These are phyloP conservation scores for Microbotryum scabiosae DNA, from an alignment of 1,284 basidiomycete species.

Conservation along the genomic window DNA sequence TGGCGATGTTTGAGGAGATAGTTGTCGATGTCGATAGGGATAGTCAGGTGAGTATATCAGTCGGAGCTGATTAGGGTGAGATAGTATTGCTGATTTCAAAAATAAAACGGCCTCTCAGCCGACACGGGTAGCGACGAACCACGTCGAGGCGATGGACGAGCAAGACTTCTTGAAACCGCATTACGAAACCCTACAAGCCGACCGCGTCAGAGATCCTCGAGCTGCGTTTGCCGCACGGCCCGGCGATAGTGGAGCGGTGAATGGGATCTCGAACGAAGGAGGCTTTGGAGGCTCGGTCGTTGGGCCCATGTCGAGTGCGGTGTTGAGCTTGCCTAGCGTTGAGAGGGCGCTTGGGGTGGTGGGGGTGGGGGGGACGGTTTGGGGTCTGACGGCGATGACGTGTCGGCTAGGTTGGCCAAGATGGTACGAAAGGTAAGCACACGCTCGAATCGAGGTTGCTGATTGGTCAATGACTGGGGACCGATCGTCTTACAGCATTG, in stretches of 20 bases:
- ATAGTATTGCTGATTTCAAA: neutral
- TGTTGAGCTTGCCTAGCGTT: slow-evolving; percentile 71
- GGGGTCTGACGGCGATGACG: no score
- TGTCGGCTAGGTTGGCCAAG: slow-evolving; percentile 25
- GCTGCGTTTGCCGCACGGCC: slow-evolving; percentile 54
- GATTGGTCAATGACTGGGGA: no score
- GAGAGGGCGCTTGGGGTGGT: slow-evolving; percentile 70
- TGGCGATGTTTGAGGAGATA: slow-evolving; percentile 38
- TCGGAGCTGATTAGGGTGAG: neutral
- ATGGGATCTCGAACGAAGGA: slow-evolving; percentile 39
- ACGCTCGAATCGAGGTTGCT: neutral
- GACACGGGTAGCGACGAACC: slow-evolving; percentile 1
- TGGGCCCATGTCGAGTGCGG: slow-evolving; percentile 75
- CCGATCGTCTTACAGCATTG: no score
- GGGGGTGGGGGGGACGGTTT: slow-evolving; percentile 34
- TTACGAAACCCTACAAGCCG: slow-evolving; percentile 79
- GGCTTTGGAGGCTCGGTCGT: slow-evolving; percentile 50
- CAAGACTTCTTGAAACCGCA: slow-evolving; percentile 79
- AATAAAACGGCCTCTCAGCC: neutral
- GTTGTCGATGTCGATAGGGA: slow-evolving; percentile 39
- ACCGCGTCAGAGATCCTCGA: slow-evolving; percentile 75
- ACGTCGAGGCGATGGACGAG: slow-evolving; percentile 51
- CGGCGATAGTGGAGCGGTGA: slow-evolving; percentile 2
- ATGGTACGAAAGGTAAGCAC: slow-evolving; percentile 30
- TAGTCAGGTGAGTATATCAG: slow-evolving; percentile 31